Evolutionary conservation across 192 early-diverging fungal species (phyloP).

Genomic region (Diversispora epigaea): DNA sequence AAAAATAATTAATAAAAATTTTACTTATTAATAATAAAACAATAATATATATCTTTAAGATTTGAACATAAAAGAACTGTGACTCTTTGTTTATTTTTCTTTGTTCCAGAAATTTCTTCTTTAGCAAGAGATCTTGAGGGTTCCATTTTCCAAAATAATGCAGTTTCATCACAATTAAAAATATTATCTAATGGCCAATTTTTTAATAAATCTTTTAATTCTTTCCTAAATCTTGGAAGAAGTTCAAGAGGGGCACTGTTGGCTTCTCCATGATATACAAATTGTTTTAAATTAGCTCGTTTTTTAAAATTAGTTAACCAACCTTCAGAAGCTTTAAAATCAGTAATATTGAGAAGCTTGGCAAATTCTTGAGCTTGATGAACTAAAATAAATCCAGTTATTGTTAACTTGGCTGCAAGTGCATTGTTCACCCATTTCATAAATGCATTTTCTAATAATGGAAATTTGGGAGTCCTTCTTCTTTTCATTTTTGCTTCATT

Average conservation of each 20-base stretch:
- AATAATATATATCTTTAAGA: neutral
- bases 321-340: slow-evolving; percentile 15
- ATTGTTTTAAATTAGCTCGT: neutral
- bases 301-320: slow-evolving; percentile 28
- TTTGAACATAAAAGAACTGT: slow-evolving; percentile 2
- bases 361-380: slow-evolving; percentile 11
- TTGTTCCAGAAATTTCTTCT: neutral
- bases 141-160: slow-evolving; percentile 12
- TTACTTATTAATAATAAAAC: too few relatives aligned
- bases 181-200: slow-evolving; percentile 3
- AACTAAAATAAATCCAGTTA: slow-evolving; percentile 14
- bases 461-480: neutral
- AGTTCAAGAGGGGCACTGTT: slow-evolving; percentile 22
- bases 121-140: neutral
- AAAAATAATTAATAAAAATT: too few relatives aligned
- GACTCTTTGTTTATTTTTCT: slow-evolving; percentile 13
- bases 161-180: slow-evolving; percentile 28
- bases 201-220: neutral
- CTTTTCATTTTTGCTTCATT: neutral
- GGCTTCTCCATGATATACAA: neutral
- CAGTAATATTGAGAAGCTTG: slow-evolving; percentile 11
- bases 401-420: neutral
- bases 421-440: neutral
- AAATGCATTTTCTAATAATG: neutral
- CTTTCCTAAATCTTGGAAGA: neutral